Evolutionary conservation across 208 protist genomes (phyloP).

Genomic region (Angomonas ambiguus): DNA sequence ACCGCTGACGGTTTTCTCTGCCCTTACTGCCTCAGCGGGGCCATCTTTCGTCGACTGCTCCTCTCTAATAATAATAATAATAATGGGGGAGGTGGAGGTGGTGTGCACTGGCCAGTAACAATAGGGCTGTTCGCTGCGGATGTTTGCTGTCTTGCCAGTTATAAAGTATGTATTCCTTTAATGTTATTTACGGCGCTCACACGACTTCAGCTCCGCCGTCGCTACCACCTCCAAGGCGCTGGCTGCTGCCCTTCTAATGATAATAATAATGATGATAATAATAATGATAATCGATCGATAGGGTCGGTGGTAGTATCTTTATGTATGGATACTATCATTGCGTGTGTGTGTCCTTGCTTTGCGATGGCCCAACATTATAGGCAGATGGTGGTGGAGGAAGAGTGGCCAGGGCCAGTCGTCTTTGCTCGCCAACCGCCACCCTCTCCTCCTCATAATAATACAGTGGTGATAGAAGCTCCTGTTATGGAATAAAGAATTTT

Average conservation of each 20-base stretch:
- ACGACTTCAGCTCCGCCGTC: slow-evolving; percentile 15
- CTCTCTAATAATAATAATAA: too few relatives aligned
- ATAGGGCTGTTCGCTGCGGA: slow-evolving; percentile 20
- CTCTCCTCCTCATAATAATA: not conserved
- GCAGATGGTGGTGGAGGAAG: slow-evolving; percentile 28
- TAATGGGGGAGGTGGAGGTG: too few relatives aligned
- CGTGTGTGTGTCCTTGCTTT: slow-evolving; percentile 23
- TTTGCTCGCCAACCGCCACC: slow-evolving; percentile 15
- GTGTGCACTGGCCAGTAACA: slow-evolving; percentile 17
- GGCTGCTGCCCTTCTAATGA: not conserved
- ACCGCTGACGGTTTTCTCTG: slow-evolving; percentile 19
- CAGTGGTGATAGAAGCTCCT: too few relatives aligned
- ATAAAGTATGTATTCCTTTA: not conserved
- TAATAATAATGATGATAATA: not conserved
- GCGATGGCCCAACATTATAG: slow-evolving; percentile 37
- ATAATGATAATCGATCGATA: not conserved
- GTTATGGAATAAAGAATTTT: too few relatives aligned
- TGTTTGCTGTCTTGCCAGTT: slow-evolving; percentile 1
- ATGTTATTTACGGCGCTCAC: slow-evolving; percentile 17
- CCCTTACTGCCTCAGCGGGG: slow-evolving; percentile 20
- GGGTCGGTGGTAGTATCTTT: not conserved
- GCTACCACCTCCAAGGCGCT: slow-evolving; percentile 17
- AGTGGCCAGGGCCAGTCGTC: slow-evolving; percentile 27
- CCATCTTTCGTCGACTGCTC: slow-evolving; percentile 17
- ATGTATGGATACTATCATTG: slow-evolving; percentile 14